Evolutionary conservation across 148 eudicot species (phyloP).

Genomic region (Vaccinium macrocarpon): DNA sequence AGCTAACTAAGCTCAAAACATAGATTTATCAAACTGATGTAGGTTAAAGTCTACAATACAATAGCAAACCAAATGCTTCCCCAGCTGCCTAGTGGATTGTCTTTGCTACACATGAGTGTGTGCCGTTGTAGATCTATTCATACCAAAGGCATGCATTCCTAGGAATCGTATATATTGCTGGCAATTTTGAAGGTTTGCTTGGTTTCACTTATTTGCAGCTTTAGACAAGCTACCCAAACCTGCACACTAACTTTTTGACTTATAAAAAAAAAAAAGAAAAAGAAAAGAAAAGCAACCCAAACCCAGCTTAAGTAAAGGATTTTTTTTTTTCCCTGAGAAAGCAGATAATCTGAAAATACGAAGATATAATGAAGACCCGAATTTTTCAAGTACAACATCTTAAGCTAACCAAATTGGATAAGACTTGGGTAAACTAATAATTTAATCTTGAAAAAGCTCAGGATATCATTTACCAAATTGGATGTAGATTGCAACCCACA

Average conservation of each 20-base stretch:
- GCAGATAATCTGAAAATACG: background rate
- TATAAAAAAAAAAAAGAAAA: background rate
- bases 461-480: background rate
- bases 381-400: background rate
- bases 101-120: background rate
- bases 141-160: background rate
- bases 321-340: background rate
- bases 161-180: background rate
- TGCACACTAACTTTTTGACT: too few relatives aligned
- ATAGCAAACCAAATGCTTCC: background rate
- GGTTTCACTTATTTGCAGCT: background rate
- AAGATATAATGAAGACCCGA: background rate
- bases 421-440: background rate
- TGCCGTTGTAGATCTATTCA: background rate
- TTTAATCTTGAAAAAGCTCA: background rate
- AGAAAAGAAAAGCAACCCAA: background rate
- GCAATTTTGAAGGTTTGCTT: background rate
- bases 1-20: too few relatives aligned
- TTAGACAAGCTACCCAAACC: background rate
- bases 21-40: background rate
- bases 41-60: background rate
- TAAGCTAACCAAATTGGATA: background rate
- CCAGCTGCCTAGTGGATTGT: background rate
- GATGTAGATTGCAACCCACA: slow-evolving; percentile 3
- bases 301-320: background rate